Evolutionary conservation across 345 rosid genomes (phyloP), one percentile per base, ranked within the genome.

Genomic region (Gossypium sturtianum): DNA sequence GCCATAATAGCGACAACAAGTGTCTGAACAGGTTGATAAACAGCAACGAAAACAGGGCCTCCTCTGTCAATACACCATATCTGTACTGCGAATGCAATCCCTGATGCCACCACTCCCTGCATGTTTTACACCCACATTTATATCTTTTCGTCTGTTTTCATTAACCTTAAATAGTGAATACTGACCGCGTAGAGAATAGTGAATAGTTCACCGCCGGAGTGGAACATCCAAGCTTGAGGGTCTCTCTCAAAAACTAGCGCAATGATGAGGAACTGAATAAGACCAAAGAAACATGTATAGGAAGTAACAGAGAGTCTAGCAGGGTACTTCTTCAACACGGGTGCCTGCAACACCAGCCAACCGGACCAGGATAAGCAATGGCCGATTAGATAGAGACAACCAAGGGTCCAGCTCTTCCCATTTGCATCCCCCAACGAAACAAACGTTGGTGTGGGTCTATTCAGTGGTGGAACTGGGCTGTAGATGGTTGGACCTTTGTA

Each of bases 51-150:
- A 66, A 95, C 99, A 63, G 98, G 99, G 82, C 99, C 99, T 13
- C 99, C 99, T 86, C 95, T 87, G 83, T 95, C 92, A 52, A 95
- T 95, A 84, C 99, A 95, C 99, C 99, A 95, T 82, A 90, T 95
- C 88, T 93, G 99, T 70, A 95, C 96, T 41, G 97, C 98, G 83
- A 95, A 93, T 5, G 97, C 99, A 67, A 95, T 90, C 64, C 99
- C 98, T 8, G 99, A 95, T 15, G 99, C 99, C 38, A 95, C 99
- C 75, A 95, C 91, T 67, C 99, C 99, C 99, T 95, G 86, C 79
- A 83, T 48, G 27, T 23, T 23, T 44, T 20, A 41, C 60, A 57
- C 53, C 3, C 22, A 58, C 41, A 34, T 34, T 34, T 34, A 34
- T 34, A 34, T 34, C 41, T 34, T 34, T 34, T 4, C 41, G 41